Evolutionary conservation across 2,329 filamentous ascomycete species (phyloP).

Genomic region (Colletotrichum orchidophilum): DNA sequence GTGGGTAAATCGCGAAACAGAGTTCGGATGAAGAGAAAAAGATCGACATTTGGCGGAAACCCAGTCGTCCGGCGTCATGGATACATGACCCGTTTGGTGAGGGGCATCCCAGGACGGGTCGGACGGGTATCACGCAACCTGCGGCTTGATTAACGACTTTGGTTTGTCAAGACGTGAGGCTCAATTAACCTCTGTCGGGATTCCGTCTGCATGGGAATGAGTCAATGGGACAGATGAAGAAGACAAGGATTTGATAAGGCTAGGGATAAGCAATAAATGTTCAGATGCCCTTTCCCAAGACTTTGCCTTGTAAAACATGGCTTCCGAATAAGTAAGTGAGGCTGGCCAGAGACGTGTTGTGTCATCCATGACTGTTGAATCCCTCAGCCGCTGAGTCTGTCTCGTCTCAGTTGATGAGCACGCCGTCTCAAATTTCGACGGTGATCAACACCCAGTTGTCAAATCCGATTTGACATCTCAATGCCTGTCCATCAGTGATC

Average conservation of each 20-base stretch:
- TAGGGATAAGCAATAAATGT: neutral
- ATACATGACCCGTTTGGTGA: neutral
- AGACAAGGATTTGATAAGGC: neutral
- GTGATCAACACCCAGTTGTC: neutral
- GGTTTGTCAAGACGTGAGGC: neutral
- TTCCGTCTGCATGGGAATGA: neutral
- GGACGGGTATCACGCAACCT: constrained; percentile 19
- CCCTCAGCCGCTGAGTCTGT: neutral
- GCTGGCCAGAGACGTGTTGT: neutral
- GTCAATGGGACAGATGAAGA: neutral
- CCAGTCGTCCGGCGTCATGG: neutral
- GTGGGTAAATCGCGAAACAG: constrained; percentile 11
- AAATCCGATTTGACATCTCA: neutral
- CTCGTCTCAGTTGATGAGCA: neutral
- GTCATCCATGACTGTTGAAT: neutral
- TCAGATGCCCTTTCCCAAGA: neutral
- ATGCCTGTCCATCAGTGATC: neutral
- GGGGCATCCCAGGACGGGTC: constrained; percentile 11
- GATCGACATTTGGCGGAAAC: constrained; percentile 14
- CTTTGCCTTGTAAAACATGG: neutral
- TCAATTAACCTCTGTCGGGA: neutral
- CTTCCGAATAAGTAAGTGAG: neutral
- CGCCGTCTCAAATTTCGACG: neutral
- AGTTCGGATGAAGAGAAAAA: constrained; percentile 2
- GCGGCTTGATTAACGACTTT: neutral